Base-by-base conservation (phyloP, 805 yeast species). In the Wickerhamiella bombiphila region DNA sequence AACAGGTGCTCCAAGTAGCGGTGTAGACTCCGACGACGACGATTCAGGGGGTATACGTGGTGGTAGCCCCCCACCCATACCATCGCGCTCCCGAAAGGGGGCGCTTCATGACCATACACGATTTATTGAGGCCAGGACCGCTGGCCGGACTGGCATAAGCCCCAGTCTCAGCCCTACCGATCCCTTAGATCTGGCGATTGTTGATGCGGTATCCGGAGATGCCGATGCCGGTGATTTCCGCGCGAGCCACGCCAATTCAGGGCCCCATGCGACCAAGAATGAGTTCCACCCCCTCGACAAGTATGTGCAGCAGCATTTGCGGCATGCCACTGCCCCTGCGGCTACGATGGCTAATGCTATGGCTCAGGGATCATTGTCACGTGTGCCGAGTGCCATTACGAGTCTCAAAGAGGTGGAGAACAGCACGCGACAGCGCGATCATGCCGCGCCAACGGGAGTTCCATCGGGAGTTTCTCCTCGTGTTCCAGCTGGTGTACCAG, bases 31-130 rank as follows among this genome's bases (percentile, higher is more conserved):
- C 16, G 53, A 50, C 16, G 53, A 50, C 35, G 53, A 50, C 22
- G 53, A 50, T 20, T 47, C 48, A 9, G 44, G 47, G 16, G 52
- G 51, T 47, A 50, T 49, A 48, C 44, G 53, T 38, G 51, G 50
- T 28, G 43, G 39, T 36, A 19, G 40, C 33, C 33, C 20, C 20
- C 33, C 26, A 13, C 26, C 33, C 13, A 30, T 30, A 30, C 22
- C 26, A 24, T 25, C 33, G 33, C 11, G 33, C 33, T 16, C 33
- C 33, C 30, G 30, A 28, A 17, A 28, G 30, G 30, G 30, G 30
- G 30, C 30, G 11, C 29, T 20, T 16, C 33, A 16, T 30, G 22
- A 15, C 9, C 32, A 29, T 9, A 11, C 7, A 29, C 26, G 13
- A 22, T 13, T 9, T 29, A 8, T 9, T 29, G 9, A 30, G 11